A percentile compares a stretch with the other conserved stretches of the same genome.
phyloP scores from a whole-genome alignment of 2,329 filamentous ascomycete genomes.

The Cercospora zeae-maydis region DNA sequence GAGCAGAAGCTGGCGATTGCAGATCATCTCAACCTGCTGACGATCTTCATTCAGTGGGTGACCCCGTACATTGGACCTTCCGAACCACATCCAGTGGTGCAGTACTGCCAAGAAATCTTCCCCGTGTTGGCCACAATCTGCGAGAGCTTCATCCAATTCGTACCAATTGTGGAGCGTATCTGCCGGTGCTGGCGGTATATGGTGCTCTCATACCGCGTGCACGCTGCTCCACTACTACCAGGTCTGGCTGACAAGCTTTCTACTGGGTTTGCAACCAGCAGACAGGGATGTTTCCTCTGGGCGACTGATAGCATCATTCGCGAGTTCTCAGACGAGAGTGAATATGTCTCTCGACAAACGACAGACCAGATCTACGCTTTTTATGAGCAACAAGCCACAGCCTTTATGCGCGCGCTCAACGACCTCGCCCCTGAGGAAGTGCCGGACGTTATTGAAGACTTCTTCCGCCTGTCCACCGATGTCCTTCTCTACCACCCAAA shows the following conservation, averaged over 20 bases:
- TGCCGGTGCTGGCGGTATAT: conserved; percentile 96
- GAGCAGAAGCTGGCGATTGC: conserved; percentile 81
- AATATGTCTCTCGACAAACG: conserved; percentile 76
- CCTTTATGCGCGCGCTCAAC: conserved; percentile 83
- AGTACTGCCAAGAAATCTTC: conserved; percentile 94
- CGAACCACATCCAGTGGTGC: conserved; percentile 83
- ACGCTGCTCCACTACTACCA: conserved; percentile 79
- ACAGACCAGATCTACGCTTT: conserved; percentile 88
- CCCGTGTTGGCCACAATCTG: conserved; percentile 81
- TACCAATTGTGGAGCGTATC: conserved; percentile 86
- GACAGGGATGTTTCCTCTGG: conserved; percentile 98
- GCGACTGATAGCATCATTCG: conserved; percentile 90
- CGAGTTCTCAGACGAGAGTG: conserved; percentile 88
- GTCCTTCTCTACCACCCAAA: conserved; percentile 89
- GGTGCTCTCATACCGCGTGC: conserved; percentile 90
- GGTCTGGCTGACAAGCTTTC: conserved; percentile 85
- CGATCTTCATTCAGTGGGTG: conserved; percentile 77
- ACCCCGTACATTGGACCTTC: conserved; percentile 69
- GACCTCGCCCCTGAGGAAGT: conserved; percentile 75
- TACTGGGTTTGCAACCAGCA: conserved; percentile 75
- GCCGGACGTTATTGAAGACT: conserved; percentile 88
- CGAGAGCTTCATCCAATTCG: conserved; percentile 79
- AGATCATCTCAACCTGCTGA: conserved; percentile 90
- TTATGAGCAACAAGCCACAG: conserved; percentile 88
- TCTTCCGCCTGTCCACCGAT: conserved; percentile 89